Conservation (phyloP, 768 basidiomycete genomes). For the Leucosporidium scottii region DNA sequence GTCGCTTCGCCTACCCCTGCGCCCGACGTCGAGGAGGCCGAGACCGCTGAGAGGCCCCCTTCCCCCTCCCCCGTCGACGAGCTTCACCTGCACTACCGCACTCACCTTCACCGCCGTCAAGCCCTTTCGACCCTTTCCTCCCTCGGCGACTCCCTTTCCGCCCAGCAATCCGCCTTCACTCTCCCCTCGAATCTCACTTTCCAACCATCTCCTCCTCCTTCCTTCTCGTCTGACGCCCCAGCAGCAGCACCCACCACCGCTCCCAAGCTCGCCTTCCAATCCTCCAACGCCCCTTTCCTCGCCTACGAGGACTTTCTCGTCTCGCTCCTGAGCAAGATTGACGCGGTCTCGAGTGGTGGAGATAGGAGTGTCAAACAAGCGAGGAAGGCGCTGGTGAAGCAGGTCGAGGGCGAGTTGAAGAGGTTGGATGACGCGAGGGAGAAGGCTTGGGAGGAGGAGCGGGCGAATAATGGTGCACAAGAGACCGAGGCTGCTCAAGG, state of each 20-base stretch:
- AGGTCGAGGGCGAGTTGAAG: conserved; percentile 18
- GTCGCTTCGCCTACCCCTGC: too few species aligned
- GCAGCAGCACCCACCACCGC: not conserved
- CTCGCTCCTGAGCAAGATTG: conserved; percentile 19
- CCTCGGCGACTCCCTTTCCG: conserved; percentile 38
- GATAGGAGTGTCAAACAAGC: conserved; percentile 15
- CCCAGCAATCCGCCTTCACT: conserved; percentile 44
- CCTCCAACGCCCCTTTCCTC: conserved; percentile 37
- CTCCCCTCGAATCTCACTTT: conserved; percentile 36
- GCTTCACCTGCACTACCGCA: not conserved
- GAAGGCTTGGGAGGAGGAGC: not conserved
- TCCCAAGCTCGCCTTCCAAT: conserved; percentile 56
- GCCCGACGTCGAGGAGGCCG: too few species aligned
- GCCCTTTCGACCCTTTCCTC: conserved; percentile 45
- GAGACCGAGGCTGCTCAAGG: not conserved
- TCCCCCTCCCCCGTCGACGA: too few species aligned
- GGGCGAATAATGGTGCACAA: not conserved
- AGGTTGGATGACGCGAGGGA: conserved; percentile 23
- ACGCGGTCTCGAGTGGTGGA: conserved; percentile 15
- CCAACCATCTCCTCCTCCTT: conserved; percentile 32
- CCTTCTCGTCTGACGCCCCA: not conserved
- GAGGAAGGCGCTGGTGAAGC: conserved; percentile 26
- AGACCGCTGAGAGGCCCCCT: too few species aligned
- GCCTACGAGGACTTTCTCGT: conserved; percentile 26
- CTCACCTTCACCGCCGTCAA: conserved; percentile 4